Evolutionary conservation across 192 early-diverging fungal species (phyloP).

Genomic region (Obelidium mucronatum): DNA sequence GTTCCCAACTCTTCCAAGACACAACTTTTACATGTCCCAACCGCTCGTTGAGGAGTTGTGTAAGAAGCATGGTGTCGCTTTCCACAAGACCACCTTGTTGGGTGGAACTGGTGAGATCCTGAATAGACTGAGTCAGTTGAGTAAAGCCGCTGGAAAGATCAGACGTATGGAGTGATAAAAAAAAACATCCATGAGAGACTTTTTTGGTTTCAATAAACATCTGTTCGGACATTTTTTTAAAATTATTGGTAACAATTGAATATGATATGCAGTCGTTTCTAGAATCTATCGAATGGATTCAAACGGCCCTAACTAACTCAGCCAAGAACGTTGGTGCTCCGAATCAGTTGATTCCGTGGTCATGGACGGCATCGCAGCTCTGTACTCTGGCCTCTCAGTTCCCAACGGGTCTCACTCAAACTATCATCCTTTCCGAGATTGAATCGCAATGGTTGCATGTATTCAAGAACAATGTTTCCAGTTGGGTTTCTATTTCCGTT

Average conservation of each 20-base stretch:
- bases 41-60: slow-evolving; percentile 71
- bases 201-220: too few species aligned
- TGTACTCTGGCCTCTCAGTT: background rate
- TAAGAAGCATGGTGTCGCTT: slow-evolving; percentile 70
- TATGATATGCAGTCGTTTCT: background rate
- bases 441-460: slow-evolving; percentile 7
- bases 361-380: background rate
- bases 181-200: too few species aligned
- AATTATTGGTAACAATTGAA: too few species aligned
- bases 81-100: slow-evolving; percentile 67
- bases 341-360: background rate
- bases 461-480: background rate
- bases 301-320: background rate
- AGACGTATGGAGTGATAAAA: background rate
- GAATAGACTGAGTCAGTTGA: slow-evolving; percentile 54
- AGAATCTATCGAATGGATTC: background rate
- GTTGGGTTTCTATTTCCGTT: background rate
- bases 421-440: slow-evolving; percentile 6
- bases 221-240: too few species aligned
- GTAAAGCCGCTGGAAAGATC: slow-evolving; percentile 47
- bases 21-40: slow-evolving; percentile 69
- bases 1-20: slow-evolving; percentile 82
- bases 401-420: slow-evolving; percentile 11
- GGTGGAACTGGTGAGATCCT: slow-evolving; percentile 72
- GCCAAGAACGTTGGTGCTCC: background rate